phyloP scores from a whole-genome alignment of 192 early-diverging fungal genomes.

The Coemansia sp. region DNA sequence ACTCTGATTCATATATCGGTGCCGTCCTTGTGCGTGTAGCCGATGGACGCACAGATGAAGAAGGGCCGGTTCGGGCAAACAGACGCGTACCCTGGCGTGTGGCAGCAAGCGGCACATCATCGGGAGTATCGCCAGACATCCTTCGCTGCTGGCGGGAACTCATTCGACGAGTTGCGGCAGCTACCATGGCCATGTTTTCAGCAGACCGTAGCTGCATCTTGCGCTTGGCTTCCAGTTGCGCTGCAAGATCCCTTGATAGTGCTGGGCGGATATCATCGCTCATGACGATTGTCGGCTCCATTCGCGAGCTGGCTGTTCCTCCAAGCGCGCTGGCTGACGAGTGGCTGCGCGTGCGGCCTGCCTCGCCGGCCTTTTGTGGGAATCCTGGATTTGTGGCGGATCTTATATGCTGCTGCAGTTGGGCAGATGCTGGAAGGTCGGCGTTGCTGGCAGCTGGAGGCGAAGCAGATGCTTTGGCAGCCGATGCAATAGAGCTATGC shows the following conservation, averaged over 20 bases:
- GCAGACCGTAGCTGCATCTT: conserved; percentile 30
- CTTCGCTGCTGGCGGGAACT: conserved; percentile 18
- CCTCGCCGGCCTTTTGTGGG: too few species aligned
- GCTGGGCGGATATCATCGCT: conserved; percentile 54
- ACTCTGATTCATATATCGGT: neutral
- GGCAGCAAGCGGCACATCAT: neutral
- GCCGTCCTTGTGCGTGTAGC: too few species aligned
- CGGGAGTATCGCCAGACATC: neutral
- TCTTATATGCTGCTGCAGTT: conserved; percentile 6
- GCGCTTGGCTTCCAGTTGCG: conserved; percentile 15
- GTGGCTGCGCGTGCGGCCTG: conserved; percentile 38
- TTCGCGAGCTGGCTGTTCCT: neutral
- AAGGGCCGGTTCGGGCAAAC: too few species aligned
- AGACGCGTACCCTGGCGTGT: too few species aligned
- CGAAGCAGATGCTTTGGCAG: neutral
- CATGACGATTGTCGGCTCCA: conserved; percentile 62
- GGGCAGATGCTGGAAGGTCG: too few species aligned
- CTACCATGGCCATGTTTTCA: conserved; percentile 38
- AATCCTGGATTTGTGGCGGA: conserved; percentile 1
- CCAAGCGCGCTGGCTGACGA: conserved; percentile 24
- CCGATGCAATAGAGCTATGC: conserved; percentile 6
- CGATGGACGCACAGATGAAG: too few species aligned
- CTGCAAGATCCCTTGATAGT: conserved; percentile 17
- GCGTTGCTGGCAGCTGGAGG: too few species aligned
- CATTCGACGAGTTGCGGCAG: conserved; percentile 36